Base-by-base conservation (phyloP, 257 asterid genomes). In the Nemophila menziesii region DNA sequence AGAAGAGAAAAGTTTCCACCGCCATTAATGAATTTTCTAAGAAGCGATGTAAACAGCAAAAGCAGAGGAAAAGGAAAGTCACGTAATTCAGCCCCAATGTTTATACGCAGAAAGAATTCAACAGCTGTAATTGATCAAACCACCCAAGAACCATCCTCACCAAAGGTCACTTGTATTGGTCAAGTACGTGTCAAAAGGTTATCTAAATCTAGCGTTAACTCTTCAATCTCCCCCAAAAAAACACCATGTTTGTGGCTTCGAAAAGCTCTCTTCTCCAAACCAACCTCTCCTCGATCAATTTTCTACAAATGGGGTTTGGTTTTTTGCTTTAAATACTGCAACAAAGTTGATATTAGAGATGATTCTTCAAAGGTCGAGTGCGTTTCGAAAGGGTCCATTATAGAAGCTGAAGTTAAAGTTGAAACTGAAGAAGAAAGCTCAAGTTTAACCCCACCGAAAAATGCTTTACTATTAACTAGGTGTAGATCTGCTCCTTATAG, bases 401-500 rank as follows among this genome's bases (percentile, higher is more conserved):
- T 7, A 2, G 36, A 3, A 2, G 36, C 24, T 50, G 39, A 44
- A 56, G 16, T 46, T 52, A 54, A 20, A 20, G 68, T 61, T 27
- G 45, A 0, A 8, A 52, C 54, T 49, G 55, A 51, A 55, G 75
- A 48, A 16, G 52, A 58, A 45, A 49, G 46, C 0, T 64, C 65
- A 53, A 43, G 65, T 29, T 14, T 72, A 11, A 41, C 77, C 5
- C 84, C 95, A 0, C 95, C 93, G 0, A 75, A 57, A 22, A 77
- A 83, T 48, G 97, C 97, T 5, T 51, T 87, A 1, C 23, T 83
- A 17, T 54, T 89, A 55, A 80, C 90, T 29, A 65, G 97, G 55
- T 83, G 95, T 47, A 87, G 97, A 80, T 87, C 97, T 60, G 95
- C 95, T 39, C 95, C 97, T 2, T 83, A 87, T 49, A 80, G 90